Conservation (phyloP, 139 green algal species). For the Pleodorina starrii region DNA sequence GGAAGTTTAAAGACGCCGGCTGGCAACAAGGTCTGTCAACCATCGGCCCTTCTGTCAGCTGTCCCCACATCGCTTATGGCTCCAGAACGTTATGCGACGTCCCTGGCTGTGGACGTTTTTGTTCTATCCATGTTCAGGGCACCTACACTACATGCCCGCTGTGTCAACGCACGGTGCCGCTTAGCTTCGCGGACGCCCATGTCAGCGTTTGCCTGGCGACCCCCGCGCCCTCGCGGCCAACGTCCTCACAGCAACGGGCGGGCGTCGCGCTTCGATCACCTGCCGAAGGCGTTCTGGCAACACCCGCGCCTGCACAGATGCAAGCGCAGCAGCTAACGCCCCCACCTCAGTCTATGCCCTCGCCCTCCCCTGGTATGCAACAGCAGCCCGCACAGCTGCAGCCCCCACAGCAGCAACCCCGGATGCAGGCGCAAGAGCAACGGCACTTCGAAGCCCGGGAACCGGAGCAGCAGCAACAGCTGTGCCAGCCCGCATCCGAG, state of each 20-base stretch:
- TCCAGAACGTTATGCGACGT: too few species aligned
- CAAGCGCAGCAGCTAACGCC: neutral
- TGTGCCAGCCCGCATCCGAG: neutral
- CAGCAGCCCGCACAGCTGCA: neutral
- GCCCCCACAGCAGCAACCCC: too few species aligned
- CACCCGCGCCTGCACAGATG: neutral
- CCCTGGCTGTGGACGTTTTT: too few species aligned
- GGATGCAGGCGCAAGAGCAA: too few species aligned
- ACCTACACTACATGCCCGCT: constrained; percentile 27
- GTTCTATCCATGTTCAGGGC: too few species aligned
- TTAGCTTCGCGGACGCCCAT: constrained; percentile 3
- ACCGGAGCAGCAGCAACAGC: neutral
- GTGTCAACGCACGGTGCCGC: constrained; percentile 31
- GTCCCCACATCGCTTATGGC: too few species aligned
- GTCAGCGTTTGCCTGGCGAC: constrained; percentile 30
- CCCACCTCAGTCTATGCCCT: neutral
- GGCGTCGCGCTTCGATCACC: neutral
- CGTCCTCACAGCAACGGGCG: neutral
- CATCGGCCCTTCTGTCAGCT: too few species aligned
- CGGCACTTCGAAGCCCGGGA: neutral
- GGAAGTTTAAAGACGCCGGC: neutral
- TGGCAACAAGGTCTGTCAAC: neutral
- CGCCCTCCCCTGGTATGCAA: neutral
- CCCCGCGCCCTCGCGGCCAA: neutral
- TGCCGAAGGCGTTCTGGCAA: neutral